phyloP scores from a whole-genome alignment of 169 alveolate species.

The Eimeria maxima region DNA sequence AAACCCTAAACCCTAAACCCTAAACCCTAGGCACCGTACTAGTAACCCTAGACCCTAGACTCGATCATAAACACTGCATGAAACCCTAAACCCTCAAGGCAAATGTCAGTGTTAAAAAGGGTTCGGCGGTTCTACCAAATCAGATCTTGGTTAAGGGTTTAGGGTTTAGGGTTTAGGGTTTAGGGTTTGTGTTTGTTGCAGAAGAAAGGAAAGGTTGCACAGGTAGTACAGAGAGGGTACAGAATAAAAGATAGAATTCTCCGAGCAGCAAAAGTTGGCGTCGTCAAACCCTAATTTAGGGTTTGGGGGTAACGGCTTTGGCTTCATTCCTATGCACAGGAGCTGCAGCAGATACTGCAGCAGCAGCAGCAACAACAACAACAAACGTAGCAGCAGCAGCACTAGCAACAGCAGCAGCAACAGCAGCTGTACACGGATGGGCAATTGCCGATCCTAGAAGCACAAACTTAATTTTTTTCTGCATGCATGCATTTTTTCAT shows the following conservation, averaged over 20 bases:
- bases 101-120: not conserved
- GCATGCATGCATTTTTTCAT: slow-evolving; percentile 19
- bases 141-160: not conserved
- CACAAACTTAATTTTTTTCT: not conserved
- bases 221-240: slow-evolving; percentile 95
- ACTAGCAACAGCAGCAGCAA: slow-evolving; percentile 24
- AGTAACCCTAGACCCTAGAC: not conserved
- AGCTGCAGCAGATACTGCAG: not conserved
- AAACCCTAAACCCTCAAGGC: not conserved
- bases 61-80: not conserved
- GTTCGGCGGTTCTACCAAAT: not conserved
- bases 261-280: slow-evolving; percentile 86
- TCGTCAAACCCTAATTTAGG: slow-evolving; percentile 42
- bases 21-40: slow-evolving; percentile 9
- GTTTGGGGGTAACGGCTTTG: not conserved
- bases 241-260: slow-evolving; percentile 94
- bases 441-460: not conserved
- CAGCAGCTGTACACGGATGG: not conserved
- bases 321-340: not conserved
- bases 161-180: slow-evolving; percentile 42
- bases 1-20: slow-evolving; percentile 21
- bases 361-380: slow-evolving; percentile 9
- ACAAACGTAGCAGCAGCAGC: not conserved
- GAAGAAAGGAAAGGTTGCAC: slow-evolving; percentile 90
- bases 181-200: slow-evolving; percentile 37